A percentile compares a stretch with the other conserved stretches of the same genome.
Evolutionary conservation across 129 eudicot species (phyloP).

Genomic region (Sambucus nigra): DNA sequence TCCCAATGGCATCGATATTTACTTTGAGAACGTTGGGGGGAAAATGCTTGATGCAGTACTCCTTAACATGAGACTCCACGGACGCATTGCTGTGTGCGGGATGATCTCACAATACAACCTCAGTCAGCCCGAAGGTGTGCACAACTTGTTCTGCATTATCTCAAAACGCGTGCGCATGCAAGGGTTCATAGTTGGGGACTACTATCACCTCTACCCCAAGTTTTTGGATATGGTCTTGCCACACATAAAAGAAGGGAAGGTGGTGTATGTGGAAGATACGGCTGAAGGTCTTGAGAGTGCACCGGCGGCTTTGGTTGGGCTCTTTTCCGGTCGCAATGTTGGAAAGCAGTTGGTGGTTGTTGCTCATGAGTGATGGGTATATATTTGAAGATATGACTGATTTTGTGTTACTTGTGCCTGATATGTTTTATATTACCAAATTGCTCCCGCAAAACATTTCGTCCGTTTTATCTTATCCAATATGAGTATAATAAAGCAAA

Average conservation of each 20-base stretch:
- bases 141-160: slow-evolving; percentile 22
- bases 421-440: too few species aligned
- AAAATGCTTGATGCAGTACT: slow-evolving; percentile 65
- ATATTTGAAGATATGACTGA: too few species aligned
- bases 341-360: slow-evolving; percentile 57
- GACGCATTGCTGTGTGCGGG: slow-evolving; percentile 48
- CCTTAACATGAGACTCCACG: slow-evolving; percentile 37
- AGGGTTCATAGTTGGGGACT: slow-evolving; percentile 35
- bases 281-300: slow-evolving; percentile 55
- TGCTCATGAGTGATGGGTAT: slow-evolving; percentile 42
- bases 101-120: slow-evolving; percentile 62
- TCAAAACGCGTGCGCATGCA: slow-evolving; percentile 33
- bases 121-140: slow-evolving; percentile 37
- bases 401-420: too few species aligned
- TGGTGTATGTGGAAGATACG: slow-evolving; percentile 42
- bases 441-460: too few species aligned
- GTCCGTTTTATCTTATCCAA: too few species aligned
- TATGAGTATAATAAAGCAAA: too few species aligned
- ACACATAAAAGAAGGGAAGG: slow-evolving; percentile 31
- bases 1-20: slow-evolving; percentile 57
- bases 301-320: slow-evolving; percentile 48
- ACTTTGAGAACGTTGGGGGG: slow-evolving; percentile 64
- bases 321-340: slow-evolving; percentile 46
- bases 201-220: slow-evolving; percentile 39
- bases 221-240: slow-evolving; percentile 45